Base-by-base conservation (phyloP, 495 filamentous ascomycete species). In the Darksidea phi region DNA sequence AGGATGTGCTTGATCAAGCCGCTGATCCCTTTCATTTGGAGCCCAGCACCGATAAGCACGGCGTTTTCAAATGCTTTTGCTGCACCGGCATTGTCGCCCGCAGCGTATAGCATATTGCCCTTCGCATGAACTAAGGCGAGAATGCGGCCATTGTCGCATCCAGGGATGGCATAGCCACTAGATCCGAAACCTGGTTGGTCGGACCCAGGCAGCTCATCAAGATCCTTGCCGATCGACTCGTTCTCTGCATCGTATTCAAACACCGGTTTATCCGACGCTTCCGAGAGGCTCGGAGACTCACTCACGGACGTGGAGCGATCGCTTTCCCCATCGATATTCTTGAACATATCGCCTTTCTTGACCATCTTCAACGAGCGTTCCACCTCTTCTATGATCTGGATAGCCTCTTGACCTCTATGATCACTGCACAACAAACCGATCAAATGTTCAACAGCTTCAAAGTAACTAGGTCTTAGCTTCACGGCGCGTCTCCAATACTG, bases 371-470 rank as follows among this genome's bases (percentile, higher is more conserved):
- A 77, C 4, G 86, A 84, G 1, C 76, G 79, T 68, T 98, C 89
- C n/a, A 97, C 88, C 67, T 86, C 91, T 56, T 89, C 86, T 62
- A 98, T 97, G 47, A 95, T 85, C 48, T 88, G 83, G 48, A 98
- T 86, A 13, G 93, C 94, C 68, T 97, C 91, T 67, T 82, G 86
- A 26, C 85, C 88, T 59, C 93, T 82, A 53, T 94, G 86, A 48
- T 84, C 88, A 54, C 84, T 86, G 72, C 90, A 96, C 21, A 97
- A 73, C 28, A 99, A 77, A 6, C 91, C 90, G 26, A 97, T 87
- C 2, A 99, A 81, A 78, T 97, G 94, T 71, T 99, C 94, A 15
- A 95, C 91, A 13, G 94, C 95, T 77, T 99, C 94, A 62, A 99
- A 89, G 74, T 94, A 96, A 72, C 86, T 90, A 1, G 94, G 94